A percentile compares a stretch with the other conserved stretches of the same genome.
phyloP scores from a whole-genome alignment of 2,329 filamentous ascomycete genomes.

The Xylariaceae sp. region DNA sequence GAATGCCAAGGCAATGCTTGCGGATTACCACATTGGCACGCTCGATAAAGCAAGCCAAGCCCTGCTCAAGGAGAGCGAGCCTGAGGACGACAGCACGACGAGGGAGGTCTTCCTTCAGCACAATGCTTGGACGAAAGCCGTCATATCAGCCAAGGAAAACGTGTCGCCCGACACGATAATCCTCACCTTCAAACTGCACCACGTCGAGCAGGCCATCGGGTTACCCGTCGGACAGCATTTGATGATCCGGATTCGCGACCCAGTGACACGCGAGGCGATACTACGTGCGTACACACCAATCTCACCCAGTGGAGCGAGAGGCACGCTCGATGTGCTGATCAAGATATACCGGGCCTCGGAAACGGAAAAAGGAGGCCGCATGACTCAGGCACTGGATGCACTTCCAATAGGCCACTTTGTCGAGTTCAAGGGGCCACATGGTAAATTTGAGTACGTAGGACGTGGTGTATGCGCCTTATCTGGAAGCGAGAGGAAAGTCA shows the following conservation, averaged over 20 bases:
- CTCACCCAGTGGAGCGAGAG: slow-evolving; percentile 55
- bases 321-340: slow-evolving; percentile 67
- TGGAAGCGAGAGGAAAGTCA: slow-evolving; percentile 51
- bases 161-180: slow-evolving; percentile 75
- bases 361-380: slow-evolving; percentile 61
- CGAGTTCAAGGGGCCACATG: slow-evolving; percentile 84
- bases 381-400: slow-evolving; percentile 73
- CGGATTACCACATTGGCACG: slow-evolving; percentile 74
- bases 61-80: slow-evolving; percentile 43
- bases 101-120: slow-evolving; percentile 64
- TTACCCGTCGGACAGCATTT: slow-evolving; percentile 82
- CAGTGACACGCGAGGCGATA: slow-evolving; percentile 63
- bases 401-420: slow-evolving; percentile 67
- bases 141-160: slow-evolving; percentile 60
- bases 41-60: slow-evolving; percentile 57
- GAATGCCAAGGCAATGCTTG: slow-evolving; percentile 88
- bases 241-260: slow-evolving; percentile 74
- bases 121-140: slow-evolving; percentile 67
- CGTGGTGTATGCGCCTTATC: slow-evolving; percentile 58
- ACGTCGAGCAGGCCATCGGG: slow-evolving; percentile 63
- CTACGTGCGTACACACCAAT: slow-evolving; percentile 86
- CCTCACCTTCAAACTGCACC: slow-evolving; percentile 74
- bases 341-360: slow-evolving; percentile 70
- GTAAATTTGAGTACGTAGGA: slow-evolving; percentile 76
- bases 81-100: slow-evolving; percentile 35